These are phyloP conservation scores for Solanum sitiens DNA, from an alignment of 257 asterid species.

Conservation along the genomic window DNA sequence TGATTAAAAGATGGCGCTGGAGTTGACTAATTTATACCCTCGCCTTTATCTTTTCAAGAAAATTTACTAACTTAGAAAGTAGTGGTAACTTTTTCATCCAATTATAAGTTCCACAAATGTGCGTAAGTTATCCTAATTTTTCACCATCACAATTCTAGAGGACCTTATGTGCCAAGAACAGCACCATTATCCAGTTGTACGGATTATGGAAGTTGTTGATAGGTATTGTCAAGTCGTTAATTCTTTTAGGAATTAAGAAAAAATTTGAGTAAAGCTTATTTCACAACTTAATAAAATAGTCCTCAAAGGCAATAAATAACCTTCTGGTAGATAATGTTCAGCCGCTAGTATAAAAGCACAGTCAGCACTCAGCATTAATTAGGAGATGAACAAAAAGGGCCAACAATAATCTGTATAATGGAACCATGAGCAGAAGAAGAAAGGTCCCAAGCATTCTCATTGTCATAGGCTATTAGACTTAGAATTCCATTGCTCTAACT, in stretches of 20 bases:
- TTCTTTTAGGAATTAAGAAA: neutral
- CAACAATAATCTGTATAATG: neutral
- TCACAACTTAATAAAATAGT: neutral
- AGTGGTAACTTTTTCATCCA: neutral
- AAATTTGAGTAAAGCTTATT: neutral
- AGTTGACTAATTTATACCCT: neutral
- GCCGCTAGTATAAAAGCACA: neutral
- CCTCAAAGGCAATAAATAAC: neutral
- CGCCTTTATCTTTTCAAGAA: neutral
- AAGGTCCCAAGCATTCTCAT: neutral
- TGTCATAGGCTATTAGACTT: neutral
- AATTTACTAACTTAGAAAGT: neutral
- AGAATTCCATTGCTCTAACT: neutral
- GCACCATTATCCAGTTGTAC: neutral
- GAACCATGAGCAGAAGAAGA: neutral
- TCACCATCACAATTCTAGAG: neutral
- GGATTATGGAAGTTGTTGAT: neutral
- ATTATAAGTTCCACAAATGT: neutral
- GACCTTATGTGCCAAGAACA: neutral
- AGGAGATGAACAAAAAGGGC: neutral
- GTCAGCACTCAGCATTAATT: neutral
- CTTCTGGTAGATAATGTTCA: neutral
- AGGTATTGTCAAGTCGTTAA: neutral
- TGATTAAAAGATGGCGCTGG: neutral
- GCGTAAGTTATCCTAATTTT: neutral